Percentiles rank a stretch among this genome's conserved stretches.
phyloP scores from a whole-genome alignment of 163 green algal genomes.

The Volvox carteri region DNA sequence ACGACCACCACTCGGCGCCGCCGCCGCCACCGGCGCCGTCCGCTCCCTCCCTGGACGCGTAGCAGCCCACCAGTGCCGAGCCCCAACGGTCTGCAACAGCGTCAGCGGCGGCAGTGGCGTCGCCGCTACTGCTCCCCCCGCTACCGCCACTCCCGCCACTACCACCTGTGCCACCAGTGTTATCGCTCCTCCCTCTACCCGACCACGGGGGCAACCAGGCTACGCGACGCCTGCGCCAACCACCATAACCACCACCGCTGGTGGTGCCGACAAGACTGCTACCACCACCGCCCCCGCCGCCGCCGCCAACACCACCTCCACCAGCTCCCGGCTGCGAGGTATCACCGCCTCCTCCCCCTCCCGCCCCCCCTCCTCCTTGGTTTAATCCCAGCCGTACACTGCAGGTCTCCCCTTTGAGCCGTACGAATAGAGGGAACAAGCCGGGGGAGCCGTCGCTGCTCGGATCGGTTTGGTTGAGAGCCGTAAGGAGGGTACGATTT shows the following conservation, averaged over 20 bases:
- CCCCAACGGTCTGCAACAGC: conserved; percentile 25
- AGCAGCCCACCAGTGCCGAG: conserved; percentile 34
- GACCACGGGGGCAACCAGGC: too few species aligned
- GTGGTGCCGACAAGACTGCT: too few species aligned
- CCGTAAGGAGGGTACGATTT: conserved; percentile 55
- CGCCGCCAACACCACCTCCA: background rate
- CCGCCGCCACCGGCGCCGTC: background rate
- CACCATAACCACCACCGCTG: too few species aligned
- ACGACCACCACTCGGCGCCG: conserved; percentile 61
- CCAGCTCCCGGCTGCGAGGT: too few species aligned
- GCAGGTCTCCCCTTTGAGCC: conserved; percentile 39
- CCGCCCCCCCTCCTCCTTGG: background rate
- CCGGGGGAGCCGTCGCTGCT: conserved; percentile 36
- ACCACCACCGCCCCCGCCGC: background rate
- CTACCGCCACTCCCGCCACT: background rate
- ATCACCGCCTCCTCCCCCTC: background rate
- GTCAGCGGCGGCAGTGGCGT: background rate
- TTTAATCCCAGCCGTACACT: conserved; percentile 22
- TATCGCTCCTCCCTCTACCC: too few species aligned
- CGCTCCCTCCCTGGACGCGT: background rate
- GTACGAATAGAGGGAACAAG: conserved; percentile 58
- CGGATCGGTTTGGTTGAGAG: conserved; percentile 64
- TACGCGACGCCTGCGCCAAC: too few species aligned
- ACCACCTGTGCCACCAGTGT: background rate
- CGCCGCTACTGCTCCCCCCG: background rate